Evolutionary conservation across 2,329 filamentous ascomycete genomes (phyloP).

Genomic region (Trichoderma harzianum): DNA sequence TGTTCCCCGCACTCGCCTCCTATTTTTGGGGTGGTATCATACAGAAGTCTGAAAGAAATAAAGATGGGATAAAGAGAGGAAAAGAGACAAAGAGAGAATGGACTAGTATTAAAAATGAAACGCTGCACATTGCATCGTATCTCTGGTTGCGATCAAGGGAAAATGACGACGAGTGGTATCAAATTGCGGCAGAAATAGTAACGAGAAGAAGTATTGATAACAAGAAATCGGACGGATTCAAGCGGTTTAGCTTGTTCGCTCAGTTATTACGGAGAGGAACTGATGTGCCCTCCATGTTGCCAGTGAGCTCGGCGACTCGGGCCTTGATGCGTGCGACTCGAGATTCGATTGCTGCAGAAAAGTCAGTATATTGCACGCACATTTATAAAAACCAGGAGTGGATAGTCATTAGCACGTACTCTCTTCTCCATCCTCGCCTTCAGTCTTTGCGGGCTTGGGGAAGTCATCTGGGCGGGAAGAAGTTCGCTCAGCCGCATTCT

Average conservation of each 20-base stretch:
- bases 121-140: constrained; percentile 18
- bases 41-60: constrained; percentile 18
- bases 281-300: constrained; percentile 64
- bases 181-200: constrained; percentile 13
- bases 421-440: constrained; percentile 84
- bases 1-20: constrained; percentile 17
- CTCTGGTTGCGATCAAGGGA: constrained; percentile 11
- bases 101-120: constrained; percentile 18
- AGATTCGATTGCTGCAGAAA: constrained; percentile 77
- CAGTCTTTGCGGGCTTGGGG: constrained; percentile 55
- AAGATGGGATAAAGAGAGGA: constrained; percentile 15
- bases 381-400: not conserved
- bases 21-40: constrained; percentile 29
- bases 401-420: constrained; percentile 57
- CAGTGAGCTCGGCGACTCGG: constrained; percentile 88
- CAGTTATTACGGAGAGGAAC: constrained; percentile 14
- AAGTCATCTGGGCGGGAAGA: constrained; percentile 60
- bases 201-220: not conserved
- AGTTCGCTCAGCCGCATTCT: constrained; percentile 83
- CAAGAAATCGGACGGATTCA: not conserved
- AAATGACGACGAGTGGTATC: constrained; percentile 20
- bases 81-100: not conserved
- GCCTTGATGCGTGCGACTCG: constrained; percentile 97
- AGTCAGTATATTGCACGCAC: constrained; percentile 23
- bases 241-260: not conserved